A percentile compares a stretch with the other conserved stretches of the same genome.
Conservation (phyloP, 768 basidiomycete species). For the Amanita brunnescens region DNA sequence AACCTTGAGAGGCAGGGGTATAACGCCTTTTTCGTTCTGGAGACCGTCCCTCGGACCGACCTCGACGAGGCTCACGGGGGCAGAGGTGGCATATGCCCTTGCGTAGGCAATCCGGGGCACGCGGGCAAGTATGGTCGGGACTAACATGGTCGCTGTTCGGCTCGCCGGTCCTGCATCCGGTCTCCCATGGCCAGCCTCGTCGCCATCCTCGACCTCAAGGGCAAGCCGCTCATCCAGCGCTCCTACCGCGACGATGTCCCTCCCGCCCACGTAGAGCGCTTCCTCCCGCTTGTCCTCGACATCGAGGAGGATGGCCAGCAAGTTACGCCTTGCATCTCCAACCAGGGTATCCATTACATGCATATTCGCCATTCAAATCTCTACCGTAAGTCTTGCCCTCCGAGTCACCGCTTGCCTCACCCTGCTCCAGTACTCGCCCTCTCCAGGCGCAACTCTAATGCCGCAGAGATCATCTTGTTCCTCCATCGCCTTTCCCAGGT, state of each 20-base stretch:
- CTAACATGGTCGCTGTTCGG: neutral
- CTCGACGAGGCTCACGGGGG: constrained; percentile 67
- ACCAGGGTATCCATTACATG: constrained; percentile 95
- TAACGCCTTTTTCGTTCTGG: constrained; percentile 75
- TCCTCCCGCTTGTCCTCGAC: constrained; percentile 87
- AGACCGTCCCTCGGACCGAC: constrained; percentile 89
- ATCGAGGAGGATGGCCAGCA: constrained; percentile 97
- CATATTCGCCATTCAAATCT: constrained; percentile 98
- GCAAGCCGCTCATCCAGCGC: constrained; percentile 94
- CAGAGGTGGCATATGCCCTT: constrained; percentile 14
- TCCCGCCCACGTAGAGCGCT: constrained; percentile 81
- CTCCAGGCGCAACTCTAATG: constrained; percentile 93
- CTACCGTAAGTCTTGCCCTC: constrained; percentile 59
- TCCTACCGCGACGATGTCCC: constrained; percentile 96
- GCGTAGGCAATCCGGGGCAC: neutral
- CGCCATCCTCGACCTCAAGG: constrained; percentile 96
- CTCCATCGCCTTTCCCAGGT: constrained; percentile 90
- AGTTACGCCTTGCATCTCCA: constrained; percentile 93
- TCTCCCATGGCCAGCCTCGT: constrained; percentile 52
- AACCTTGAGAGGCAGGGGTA: constrained; percentile 67
- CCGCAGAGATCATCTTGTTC: constrained; percentile 93
- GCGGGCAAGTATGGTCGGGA: too few species aligned
- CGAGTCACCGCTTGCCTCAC: neutral
- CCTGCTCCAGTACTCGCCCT: constrained; percentile 74
- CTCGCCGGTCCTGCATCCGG: constrained; percentile 7